Percentiles rank a stretch among this genome's conserved stretches.
Evolutionary conservation across 192 early-diverging fungal genomes (phyloP).

Genomic region (Backusella mclennaniae): DNA sequence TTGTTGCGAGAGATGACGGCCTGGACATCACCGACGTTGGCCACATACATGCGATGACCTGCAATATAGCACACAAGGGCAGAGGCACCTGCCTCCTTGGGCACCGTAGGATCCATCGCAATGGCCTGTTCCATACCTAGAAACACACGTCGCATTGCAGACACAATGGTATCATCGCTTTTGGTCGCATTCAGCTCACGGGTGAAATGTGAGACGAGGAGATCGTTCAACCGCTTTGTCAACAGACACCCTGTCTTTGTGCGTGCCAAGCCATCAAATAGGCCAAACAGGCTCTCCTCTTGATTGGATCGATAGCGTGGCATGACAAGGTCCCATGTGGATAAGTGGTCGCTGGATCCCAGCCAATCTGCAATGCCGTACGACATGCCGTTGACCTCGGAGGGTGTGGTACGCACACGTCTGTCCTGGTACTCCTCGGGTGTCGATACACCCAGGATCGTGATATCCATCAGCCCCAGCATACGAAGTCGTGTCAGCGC

Average conservation of each 20-base stretch:
- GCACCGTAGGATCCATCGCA: conserved; percentile 34
- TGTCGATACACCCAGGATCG: conserved; percentile 70
- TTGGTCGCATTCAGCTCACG: conserved; percentile 72
- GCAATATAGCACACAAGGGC: conserved; percentile 79
- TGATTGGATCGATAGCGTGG: conserved; percentile 78
- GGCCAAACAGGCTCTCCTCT: conserved; percentile 85
- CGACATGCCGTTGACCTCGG: conserved; percentile 78
- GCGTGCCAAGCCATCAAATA: conserved; percentile 74
- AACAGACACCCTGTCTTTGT: conserved; percentile 51
- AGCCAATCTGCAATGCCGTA: conserved; percentile 89
- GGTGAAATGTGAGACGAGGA: conserved; percentile 62
- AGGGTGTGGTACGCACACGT: conserved; percentile 79
- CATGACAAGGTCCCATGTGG: conserved; percentile 84
- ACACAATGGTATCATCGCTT: conserved; percentile 53
- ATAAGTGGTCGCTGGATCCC: conserved; percentile 64
- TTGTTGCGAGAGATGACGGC: conserved; percentile 73
- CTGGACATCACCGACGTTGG: conserved; percentile 83
- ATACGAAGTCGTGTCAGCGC: conserved; percentile 74
- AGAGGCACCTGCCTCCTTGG: conserved; percentile 60
- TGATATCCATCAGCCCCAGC: conserved; percentile 90
- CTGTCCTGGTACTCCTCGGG: conserved; percentile 82
- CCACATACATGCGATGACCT: conserved; percentile 75
- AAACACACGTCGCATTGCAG: conserved; percentile 81
- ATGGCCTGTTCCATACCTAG: conserved; percentile 79
- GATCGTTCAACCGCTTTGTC: conserved; percentile 70